phyloP scores from a whole-genome alignment of 2,329 filamentous ascomycete genomes.

The Tolypocladium ophioglossoides region DNA sequence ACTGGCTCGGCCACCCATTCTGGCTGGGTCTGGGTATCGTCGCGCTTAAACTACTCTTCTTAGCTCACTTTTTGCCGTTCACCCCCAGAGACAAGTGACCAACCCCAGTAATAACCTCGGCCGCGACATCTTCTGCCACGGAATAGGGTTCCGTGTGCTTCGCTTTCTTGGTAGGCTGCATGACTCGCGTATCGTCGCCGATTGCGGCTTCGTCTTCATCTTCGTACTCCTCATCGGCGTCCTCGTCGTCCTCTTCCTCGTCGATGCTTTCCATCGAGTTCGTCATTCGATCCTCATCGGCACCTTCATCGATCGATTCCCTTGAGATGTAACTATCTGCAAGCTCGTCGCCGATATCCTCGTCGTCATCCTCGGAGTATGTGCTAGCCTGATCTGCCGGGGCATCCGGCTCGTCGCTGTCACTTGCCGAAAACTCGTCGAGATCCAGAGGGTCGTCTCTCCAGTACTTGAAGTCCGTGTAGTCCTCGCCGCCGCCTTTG shows the following conservation, averaged over 20 bases:
- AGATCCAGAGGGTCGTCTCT: conserved; percentile 73
- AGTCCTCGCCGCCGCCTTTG: conserved; percentile 83
- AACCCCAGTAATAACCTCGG: conserved; percentile 50
- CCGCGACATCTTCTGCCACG: conserved; percentile 35
- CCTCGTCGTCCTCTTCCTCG: conserved; percentile 32
- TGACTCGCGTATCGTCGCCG: conserved; percentile 8
- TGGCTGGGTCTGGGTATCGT: conserved; percentile 2
- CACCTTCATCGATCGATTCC: conserved; percentile 33
- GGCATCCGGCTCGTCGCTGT: conserved; percentile 46
- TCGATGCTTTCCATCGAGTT: conserved; percentile 29
- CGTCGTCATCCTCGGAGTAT: conserved; percentile 35
- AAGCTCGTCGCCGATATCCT: conserved; percentile 29
- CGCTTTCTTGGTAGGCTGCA: conserved; percentile 6
- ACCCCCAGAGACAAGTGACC: conserved; percentile 39
- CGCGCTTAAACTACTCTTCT: conserved; percentile 10
- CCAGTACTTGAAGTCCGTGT: conserved; percentile 97
- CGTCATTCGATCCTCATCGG: conserved; percentile 26
- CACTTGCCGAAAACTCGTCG: conserved; percentile 80
- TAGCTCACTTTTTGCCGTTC: conserved; percentile 20
- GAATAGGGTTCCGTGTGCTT: conserved; percentile 7
- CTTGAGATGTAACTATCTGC: conserved; percentile 46
- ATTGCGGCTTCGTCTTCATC: conserved; percentile 11
- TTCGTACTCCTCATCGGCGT: conserved; percentile 18
- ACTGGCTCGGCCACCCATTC: conserved; percentile 13
- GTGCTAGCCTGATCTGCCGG: conserved; percentile 31